These are phyloP conservation scores for Teunomyces funiuensis DNA, from an alignment of 805 yeast species.

Conservation along the genomic window DNA sequence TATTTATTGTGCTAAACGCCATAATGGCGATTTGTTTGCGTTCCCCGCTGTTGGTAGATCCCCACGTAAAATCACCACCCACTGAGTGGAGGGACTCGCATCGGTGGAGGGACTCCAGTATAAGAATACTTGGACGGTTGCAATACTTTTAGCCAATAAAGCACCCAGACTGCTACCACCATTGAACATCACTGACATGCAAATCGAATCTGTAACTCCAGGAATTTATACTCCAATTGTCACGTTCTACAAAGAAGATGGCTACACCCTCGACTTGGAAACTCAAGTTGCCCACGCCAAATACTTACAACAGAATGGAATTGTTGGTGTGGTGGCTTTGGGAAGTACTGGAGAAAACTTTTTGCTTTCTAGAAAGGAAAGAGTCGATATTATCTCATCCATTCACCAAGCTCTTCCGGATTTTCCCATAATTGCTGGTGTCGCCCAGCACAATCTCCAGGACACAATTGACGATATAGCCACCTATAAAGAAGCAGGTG, in stretches of 20 bases:
- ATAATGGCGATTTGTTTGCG: no score
- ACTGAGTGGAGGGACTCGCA: not conserved
- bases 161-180: not conserved
- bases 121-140: not conserved
- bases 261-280: slow-evolving; percentile 41
- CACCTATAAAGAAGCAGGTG: slow-evolving; percentile 37
- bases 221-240: slow-evolving; percentile 56
- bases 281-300: slow-evolving; percentile 47
- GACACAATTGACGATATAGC: slow-evolving; percentile 45
- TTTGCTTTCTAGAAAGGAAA: slow-evolving; percentile 47
- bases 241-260: slow-evolving; percentile 50
- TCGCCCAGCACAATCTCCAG: slow-evolving; percentile 44
- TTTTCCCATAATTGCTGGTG: slow-evolving; percentile 49
- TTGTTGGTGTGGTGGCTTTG: slow-evolving; percentile 47
- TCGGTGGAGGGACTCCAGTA: not conserved
- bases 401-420: slow-evolving; percentile 39
- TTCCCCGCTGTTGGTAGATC: not conserved
- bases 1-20: no score
- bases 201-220: slow-evolving; percentile 13
- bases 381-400: slow-evolving; percentile 31
- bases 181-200: not conserved
- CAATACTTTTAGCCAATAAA: no score
- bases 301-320: slow-evolving; percentile 42
- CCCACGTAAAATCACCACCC: not conserved
- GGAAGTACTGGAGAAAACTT: slow-evolving; percentile 61